phyloP scores from a whole-genome alignment of 1,284 basidiomycete species.

The Trametes versicolor region DNA sequence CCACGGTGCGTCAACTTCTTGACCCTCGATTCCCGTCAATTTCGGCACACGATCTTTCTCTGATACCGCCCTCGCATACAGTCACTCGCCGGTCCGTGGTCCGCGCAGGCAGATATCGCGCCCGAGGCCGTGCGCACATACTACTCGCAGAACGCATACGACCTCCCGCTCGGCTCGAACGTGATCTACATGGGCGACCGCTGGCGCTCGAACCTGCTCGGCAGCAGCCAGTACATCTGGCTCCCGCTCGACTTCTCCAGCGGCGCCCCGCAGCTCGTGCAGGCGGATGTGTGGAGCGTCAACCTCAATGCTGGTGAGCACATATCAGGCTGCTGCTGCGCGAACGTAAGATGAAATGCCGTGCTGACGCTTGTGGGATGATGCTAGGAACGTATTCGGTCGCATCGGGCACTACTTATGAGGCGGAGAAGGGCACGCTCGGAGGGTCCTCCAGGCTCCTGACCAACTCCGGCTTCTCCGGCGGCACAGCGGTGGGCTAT shows the following conservation, averaged over 20 bases:
- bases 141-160: slow-evolving; percentile 70
- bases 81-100: slow-evolving; percentile 67
- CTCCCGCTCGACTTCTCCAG: slow-evolving; percentile 64
- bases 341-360: neutral
- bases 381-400: slow-evolving; percentile 57
- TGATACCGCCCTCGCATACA: slow-evolving; percentile 34
- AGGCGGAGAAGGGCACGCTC: slow-evolving; percentile 63
- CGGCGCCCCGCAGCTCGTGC: slow-evolving; percentile 61
- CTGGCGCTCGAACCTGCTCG: slow-evolving; percentile 64
- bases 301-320: slow-evolving; percentile 55
- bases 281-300: slow-evolving; percentile 67
- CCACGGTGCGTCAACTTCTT: slow-evolving; percentile 51
- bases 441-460: slow-evolving; percentile 58
- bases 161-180: slow-evolving; percentile 59
- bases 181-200: slow-evolving; percentile 74
- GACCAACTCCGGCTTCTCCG: slow-evolving; percentile 58
- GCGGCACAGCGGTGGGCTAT: slow-evolving; percentile 63
- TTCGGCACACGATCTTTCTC: too few species aligned
- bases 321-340: slow-evolving; percentile 4
- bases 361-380: neutral
- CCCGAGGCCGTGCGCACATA: slow-evolving; percentile 61
- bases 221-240: slow-evolving; percentile 71
- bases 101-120: slow-evolving; percentile 65
- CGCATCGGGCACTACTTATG: slow-evolving; percentile 62
- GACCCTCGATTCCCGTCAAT: neutral